Evolutionary conservation across 2,329 filamentous ascomycete genomes (phyloP).

Genomic region (Fusarium clavum): DNA sequence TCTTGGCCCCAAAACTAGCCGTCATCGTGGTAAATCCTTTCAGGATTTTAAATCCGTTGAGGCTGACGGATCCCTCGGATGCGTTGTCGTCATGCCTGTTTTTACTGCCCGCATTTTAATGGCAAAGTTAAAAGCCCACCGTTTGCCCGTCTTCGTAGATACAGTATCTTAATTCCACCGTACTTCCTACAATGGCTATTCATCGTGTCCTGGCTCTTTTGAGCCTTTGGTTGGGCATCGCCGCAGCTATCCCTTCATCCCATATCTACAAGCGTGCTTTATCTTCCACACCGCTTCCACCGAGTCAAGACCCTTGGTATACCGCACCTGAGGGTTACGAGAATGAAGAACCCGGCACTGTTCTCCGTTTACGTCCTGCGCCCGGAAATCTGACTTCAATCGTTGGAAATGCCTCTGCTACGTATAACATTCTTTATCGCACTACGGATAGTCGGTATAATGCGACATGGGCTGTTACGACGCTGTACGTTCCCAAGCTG

Average conservation of each 20-base stretch:
- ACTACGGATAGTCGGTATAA: conserved; percentile 44
- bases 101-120: not conserved
- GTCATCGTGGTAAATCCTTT: conserved; percentile 1
- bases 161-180: not conserved
- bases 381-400: conserved; percentile 41
- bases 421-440: conserved; percentile 43
- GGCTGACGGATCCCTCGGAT: conserved; percentile 14
- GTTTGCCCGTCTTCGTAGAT: not conserved
- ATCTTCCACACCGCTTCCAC: conserved; percentile 24
- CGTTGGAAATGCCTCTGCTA: conserved; percentile 34
- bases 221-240: conserved; percentile 35
- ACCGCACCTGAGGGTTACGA: conserved; percentile 37
- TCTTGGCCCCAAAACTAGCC: not conserved
- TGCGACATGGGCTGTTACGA: conserved; percentile 42
- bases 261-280: conserved; percentile 14
- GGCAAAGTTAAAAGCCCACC: not conserved
- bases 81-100: conserved; percentile 9
- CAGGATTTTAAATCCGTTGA: not conserved
- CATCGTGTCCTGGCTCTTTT: conserved; percentile 21
- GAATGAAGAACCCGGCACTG: conserved; percentile 33
- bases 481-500: conserved; percentile 36
- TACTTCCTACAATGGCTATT: conserved; percentile 23
- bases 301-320: conserved; percentile 45
- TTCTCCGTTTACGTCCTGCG: conserved; percentile 40
- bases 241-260: not conserved